Conservation (phyloP, 139 green algal genomes). For the Prasinococcaceae sp. region DNA sequence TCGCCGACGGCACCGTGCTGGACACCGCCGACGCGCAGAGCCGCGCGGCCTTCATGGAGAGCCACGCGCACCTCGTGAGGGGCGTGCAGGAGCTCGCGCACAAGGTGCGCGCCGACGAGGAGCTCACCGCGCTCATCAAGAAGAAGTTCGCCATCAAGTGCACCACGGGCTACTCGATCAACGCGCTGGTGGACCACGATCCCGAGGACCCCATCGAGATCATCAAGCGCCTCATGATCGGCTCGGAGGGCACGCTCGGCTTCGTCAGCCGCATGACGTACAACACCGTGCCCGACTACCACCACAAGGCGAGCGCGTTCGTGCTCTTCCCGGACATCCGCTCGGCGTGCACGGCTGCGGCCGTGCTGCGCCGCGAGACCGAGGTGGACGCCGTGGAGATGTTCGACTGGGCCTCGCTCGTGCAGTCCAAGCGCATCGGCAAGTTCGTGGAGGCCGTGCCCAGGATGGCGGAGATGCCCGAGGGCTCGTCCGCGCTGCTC, state of each 20-base stretch:
- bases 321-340: conserved; percentile 81
- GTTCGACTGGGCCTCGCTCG: conserved; percentile 62
- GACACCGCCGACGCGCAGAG: conserved; percentile 67
- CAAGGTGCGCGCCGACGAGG: conserved; percentile 57
- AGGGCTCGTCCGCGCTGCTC: conserved; percentile 66
- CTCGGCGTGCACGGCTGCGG: conserved; percentile 55
- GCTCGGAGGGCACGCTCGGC: conserved; percentile 80
- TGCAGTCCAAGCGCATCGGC: conserved; percentile 62
- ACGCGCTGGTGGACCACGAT: conserved; percentile 89
- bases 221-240: conserved; percentile 88
- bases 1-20: conserved; percentile 84
- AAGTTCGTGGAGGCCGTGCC: conserved; percentile 61
- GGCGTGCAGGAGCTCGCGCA: conserved; percentile 55
- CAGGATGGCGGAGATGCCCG: conserved; percentile 42
- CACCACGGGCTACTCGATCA: conserved; percentile 83
- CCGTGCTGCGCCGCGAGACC: conserved; percentile 69
- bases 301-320: conserved; percentile 69
- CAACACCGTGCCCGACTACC: conserved; percentile 83
- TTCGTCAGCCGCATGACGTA: conserved; percentile 80
- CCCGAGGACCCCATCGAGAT: conserved; percentile 83
- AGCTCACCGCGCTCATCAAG: conserved; percentile 75
- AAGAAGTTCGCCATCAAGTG: conserved; percentile 98
- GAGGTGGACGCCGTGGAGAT: conserved; percentile 91
- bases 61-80: conserved; percentile 52
- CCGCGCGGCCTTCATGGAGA: conserved; percentile 54